Evolutionary conservation across 2,329 filamentous ascomycete species (phyloP), one percentile per base, ranked within the genome.

Genomic region (Aureobasidium sp.): DNA sequence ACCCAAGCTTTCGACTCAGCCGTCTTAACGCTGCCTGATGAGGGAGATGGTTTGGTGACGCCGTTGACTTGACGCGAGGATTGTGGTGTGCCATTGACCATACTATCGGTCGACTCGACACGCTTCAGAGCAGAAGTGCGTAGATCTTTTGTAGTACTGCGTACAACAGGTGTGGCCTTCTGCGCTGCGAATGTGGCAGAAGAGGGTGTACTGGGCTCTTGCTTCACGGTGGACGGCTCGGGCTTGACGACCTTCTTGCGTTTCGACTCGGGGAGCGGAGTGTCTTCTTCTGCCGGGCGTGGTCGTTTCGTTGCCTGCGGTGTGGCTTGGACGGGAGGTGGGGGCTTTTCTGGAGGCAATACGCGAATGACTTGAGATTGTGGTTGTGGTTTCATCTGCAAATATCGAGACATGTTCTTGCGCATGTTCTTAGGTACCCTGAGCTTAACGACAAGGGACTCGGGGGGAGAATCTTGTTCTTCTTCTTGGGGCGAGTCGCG

Each of bases 1-100:
- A 72, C 71, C 64, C 77, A 74, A 1, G 73, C 65, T 14, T 72
- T 66, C 4, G 74, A 71, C 10, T 73, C 71, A 3, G 70, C 62
- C 5, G 68, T 71, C 49, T 66, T 68, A 44, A 29, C 63, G 63
- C 59, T 64, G 16, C 64, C 64, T 36, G 67, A 65, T 45, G 64
- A 68, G 9, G 66, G 67, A 3, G 66, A 65, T 34, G 66, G 64
- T 41, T 59, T 63, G 16, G 65, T 36, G 11, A 37, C 50, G 54
- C 59, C 60, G 51, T 59, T 63, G 48, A 61, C 59, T 48, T 64
- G 41, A 11, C 42, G 34, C n/a, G 60, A 49, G 37, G 53, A 45
- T n/a, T 44, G 32, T 8, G 63, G 61, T 8, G 63, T 63, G 25
- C 57, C 42, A 47, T 58, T 59, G 5, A 39, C 25, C 32, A 62